phyloP scores from a whole-genome alignment of 78 protist species.

The Cavenderia fasciculata region DNA sequence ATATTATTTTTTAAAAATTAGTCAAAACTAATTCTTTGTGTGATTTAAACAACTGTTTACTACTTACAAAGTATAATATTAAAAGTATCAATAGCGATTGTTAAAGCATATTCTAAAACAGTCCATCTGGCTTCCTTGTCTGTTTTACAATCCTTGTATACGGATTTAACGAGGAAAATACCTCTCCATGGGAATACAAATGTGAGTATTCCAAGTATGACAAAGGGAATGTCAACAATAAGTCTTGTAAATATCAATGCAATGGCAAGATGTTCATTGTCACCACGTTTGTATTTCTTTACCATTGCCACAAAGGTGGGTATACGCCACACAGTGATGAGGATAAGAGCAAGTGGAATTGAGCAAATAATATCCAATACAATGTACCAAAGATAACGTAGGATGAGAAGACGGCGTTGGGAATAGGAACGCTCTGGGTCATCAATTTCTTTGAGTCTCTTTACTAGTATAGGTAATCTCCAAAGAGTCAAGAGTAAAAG shows the following conservation, averaged over 20 bases:
- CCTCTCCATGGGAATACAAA: conserved; percentile 79
- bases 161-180: conserved; percentile 16
- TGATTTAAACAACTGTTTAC: neutral
- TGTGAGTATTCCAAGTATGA: conserved; percentile 26
- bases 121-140: conserved; percentile 46
- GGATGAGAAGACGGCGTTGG: conserved; percentile 39
- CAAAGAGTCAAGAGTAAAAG: conserved; percentile 60
- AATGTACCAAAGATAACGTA: conserved; percentile 30
- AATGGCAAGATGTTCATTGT: conserved; percentile 64
- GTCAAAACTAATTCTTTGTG: neutral
- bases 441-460: conserved; percentile 39
- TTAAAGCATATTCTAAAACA: conserved; percentile 17
- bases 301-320: conserved; percentile 60
- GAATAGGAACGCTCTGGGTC: conserved; percentile 46
- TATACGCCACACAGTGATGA: conserved; percentile 71
- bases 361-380: conserved; percentile 53
- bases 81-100: neutral
- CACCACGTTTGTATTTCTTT: conserved; percentile 61
- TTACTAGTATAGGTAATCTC: conserved; percentile 72
- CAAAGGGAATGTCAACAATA: conserved; percentile 75
- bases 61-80: neutral
- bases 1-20: neutral
- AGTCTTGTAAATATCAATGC: conserved; percentile 20
- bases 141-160: neutral
- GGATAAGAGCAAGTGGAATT: neutral